Base-by-base conservation (phyloP, 352 stramenopile species). In the Pythium rishiriense region DNA sequence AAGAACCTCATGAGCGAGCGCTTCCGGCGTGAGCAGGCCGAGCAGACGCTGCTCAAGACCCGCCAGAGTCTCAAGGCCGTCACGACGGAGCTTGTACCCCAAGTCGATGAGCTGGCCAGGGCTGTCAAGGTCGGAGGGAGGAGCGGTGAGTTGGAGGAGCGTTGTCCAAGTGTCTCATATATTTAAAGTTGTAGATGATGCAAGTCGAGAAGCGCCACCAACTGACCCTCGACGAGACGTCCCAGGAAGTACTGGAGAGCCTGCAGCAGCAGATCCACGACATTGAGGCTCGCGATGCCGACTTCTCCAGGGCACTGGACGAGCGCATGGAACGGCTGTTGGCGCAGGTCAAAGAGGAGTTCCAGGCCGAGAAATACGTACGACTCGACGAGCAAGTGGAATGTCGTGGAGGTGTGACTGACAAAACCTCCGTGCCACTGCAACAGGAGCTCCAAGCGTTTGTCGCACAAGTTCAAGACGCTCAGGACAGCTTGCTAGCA, bases 1-100 rank as follows among this genome's bases (percentile, higher is more conserved):
- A 88, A 85, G 59, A 91, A 86, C 57, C 72, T 90, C 26, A 50
- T 76, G 47, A 79, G 58, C 15, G 80, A 91, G 59, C 80, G 80
- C 11, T 72, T 79, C n/a, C 72, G 80, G 14, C 76, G 83, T 14
- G 75, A 90, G 39, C 74, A 76, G 43, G 77, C 77, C 2, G 83
- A 90, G 72, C 64, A 48, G 22, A 65, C 68, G 33, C 62, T 83
- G 43, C 70, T 80, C 41, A 57, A 72, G n/a, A 73, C 71, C 0
- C 60, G 70, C 17, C 37, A 73, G 22, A 78, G 70, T 35, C 53
- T 91, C 21, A 68, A 75, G 21, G 61, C 61, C 4, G 66, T 87
- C 25, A 57, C 76, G 37, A 62, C 73, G 21, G 68, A 83, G 22
- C 58, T 91, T 11, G 66, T 60, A 22, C 82, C 80, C 17, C 81